phyloP scores from a whole-genome alignment of 345 rosid species.

The Brassica cretica region DNA sequence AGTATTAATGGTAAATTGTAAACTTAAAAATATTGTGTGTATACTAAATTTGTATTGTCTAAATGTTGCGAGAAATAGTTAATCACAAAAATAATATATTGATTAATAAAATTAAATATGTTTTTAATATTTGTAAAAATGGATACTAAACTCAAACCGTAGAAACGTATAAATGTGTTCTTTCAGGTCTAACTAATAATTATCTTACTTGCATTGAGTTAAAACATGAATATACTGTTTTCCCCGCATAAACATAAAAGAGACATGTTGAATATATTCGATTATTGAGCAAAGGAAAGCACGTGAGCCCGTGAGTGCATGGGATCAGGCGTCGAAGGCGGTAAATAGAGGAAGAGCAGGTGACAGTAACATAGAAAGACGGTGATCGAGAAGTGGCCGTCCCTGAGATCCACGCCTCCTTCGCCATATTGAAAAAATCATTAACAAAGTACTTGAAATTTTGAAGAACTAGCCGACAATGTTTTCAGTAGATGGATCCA shows the following conservation, averaged over 20 bases:
- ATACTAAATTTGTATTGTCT: no score
- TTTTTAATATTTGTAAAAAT: no score
- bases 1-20: no score
- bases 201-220: no score
- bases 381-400: slow-evolving; percentile 12
- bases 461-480: neutral
- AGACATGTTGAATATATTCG: neutral
- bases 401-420: slow-evolving; percentile 10
- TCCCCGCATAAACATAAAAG: neutral
- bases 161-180: no score
- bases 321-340: slow-evolving; percentile 4
- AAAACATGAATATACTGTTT: no score
- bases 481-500: slow-evolving; percentile 6
- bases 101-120: no score
- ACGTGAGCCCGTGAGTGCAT: neutral
- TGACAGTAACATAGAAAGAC: slow-evolving; percentile 18
- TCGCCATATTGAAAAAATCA: neutral
- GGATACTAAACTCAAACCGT: no score
- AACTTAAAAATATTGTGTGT: no score
- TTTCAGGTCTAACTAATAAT: no score
- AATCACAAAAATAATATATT: no score
- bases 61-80: no score
- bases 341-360: slow-evolving; percentile 3
- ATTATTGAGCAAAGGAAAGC: neutral
- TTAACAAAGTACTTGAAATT: neutral